Evolutionary conservation across 371 early-diverging fungal genomes (phyloP), one percentile per base, ranked within the genome.

Genomic region (Blastocladiella emersonii): DNA sequence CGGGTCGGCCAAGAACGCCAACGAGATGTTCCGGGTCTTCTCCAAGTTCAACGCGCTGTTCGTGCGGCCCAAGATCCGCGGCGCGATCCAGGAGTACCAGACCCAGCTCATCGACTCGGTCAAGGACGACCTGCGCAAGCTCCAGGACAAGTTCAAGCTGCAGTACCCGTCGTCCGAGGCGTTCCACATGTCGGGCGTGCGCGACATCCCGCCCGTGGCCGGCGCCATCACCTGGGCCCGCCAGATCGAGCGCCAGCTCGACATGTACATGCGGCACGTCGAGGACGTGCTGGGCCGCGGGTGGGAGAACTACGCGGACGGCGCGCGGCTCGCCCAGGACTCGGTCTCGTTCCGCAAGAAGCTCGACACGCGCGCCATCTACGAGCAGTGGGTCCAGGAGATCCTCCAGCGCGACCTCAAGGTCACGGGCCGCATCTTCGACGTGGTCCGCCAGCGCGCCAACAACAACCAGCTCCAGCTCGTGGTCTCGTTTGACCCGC

Each of bases 41-140:
- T 91, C 92, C 37, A 96, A 97, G 71, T 98, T 97, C 83, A 97
- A 98, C 70, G 95, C 96, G 1, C 81, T 98, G 37, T 98, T 98
- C 74, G 92, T 98, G 32, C 83, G 98, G 39, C 97, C 95, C 64
- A 98, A 95, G 85, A 98, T 98, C 77, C 90, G 99, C 68, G 95
- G 95, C 57, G 98, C 98, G 27, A 93, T 98, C 66, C 95, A 94
- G 74, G 99, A 98, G 73, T 98, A 97, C 68, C 99, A 98, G 76
- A 87, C 90, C 5, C 96, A 94, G 71, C 79, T 98, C 57, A 94
- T 98, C 68, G 94, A 92, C 61, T 90, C 87, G 61, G 97, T 98
- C 69, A 98, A 98, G 76, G 92, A 92, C 34, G 98, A 98, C 68
- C 93, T 98, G 66, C 79, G 85, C 55, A 84, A 85, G 57, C 77